These are phyloP conservation scores for Saccharomycopsis synnaedendra DNA, from an alignment of 805 yeast species.

Conservation along the genomic window DNA sequence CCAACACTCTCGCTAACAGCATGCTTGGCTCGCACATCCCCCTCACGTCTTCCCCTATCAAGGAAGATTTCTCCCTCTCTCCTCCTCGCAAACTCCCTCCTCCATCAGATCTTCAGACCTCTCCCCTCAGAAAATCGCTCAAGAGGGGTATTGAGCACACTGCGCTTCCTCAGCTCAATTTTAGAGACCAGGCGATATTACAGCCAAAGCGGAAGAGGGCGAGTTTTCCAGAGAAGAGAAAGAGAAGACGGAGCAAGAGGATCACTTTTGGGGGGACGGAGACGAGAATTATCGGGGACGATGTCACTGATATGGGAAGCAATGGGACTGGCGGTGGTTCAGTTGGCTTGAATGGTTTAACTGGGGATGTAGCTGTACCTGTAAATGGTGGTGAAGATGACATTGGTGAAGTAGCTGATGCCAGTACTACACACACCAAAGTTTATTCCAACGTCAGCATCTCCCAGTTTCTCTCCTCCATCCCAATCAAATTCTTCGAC, in stretches of 20 bases:
- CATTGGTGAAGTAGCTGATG: not conserved
- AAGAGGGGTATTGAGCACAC: not conserved
- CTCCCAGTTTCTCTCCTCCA: slow-evolving; percentile 27
- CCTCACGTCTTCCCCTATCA: slow-evolving; percentile 16
- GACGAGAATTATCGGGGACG: not conserved
- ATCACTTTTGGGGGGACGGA: too few relatives aligned
- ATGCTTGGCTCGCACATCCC: slow-evolving; percentile 11
- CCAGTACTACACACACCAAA: not conserved
- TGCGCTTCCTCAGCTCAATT: slow-evolving; percentile 6
- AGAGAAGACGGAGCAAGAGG: not conserved
- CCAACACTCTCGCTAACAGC: slow-evolving; percentile 13
- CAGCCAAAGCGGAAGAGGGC: slow-evolving; percentile 1
- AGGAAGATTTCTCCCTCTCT: not conserved
- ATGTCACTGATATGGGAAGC: not conserved
- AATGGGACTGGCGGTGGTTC: not conserved
- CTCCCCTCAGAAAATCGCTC: slow-evolving; percentile 13
- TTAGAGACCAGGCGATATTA: slow-evolving; percentile 6
- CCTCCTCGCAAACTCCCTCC: slow-evolving; percentile 3
- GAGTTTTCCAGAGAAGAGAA: slow-evolving; percentile 4
- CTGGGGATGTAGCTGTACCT: not conserved
- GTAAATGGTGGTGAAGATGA: not conserved
- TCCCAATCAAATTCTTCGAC: slow-evolving; percentile 34
- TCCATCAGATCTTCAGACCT: slow-evolving; percentile 7
- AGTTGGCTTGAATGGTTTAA: not conserved
- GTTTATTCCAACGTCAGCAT: slow-evolving; percentile 27